Evolutionary conservation across 345 rosid genomes (phyloP).

Genomic region (Euphorbia peplus): DNA sequence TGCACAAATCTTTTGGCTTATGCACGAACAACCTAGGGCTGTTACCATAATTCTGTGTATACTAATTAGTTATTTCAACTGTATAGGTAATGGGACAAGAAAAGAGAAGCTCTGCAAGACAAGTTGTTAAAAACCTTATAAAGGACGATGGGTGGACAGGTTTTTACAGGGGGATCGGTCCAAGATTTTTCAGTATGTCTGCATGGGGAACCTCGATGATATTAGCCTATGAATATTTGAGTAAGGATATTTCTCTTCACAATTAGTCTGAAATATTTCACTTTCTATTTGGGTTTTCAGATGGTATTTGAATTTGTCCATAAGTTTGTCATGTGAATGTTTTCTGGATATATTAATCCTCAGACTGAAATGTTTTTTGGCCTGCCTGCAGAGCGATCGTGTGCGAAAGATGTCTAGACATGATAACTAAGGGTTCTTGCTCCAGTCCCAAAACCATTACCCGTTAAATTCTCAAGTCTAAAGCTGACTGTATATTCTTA

Average conservation of each 20-base stretch:
- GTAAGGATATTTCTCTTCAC: conserved; percentile 45
- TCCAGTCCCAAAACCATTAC: background rate
- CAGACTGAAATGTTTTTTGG: conserved; percentile 10
- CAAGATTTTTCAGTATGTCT: conserved; percentile 96
- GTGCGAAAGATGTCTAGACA: conserved; percentile 57
- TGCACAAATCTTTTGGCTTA: background rate
- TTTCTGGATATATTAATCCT: background rate
- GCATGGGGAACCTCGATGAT: conserved; percentile 99
- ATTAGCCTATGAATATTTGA: conserved; percentile 87
- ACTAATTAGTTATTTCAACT: conserved; percentile 17
- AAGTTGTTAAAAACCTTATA: conserved; percentile 65
- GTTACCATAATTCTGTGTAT: background rate
- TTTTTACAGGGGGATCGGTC: conserved; percentile 85
- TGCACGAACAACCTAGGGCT: background rate
- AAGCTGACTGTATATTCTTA: conserved; percentile 15
- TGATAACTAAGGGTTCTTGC: background rate
- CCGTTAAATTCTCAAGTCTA: conserved; percentile 1
- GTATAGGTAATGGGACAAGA: conserved; percentile 81
- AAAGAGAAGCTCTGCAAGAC: conserved; percentile 61
- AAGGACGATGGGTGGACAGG: conserved; percentile 96
- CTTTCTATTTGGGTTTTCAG: background rate
- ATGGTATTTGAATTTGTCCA: background rate
- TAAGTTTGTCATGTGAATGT: background rate
- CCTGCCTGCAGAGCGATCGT: conserved; percentile 64
- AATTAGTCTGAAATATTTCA: background rate